phyloP scores from a whole-genome alignment of 2,329 filamentous ascomycete genomes.

The Penicillium brasilianum region DNA sequence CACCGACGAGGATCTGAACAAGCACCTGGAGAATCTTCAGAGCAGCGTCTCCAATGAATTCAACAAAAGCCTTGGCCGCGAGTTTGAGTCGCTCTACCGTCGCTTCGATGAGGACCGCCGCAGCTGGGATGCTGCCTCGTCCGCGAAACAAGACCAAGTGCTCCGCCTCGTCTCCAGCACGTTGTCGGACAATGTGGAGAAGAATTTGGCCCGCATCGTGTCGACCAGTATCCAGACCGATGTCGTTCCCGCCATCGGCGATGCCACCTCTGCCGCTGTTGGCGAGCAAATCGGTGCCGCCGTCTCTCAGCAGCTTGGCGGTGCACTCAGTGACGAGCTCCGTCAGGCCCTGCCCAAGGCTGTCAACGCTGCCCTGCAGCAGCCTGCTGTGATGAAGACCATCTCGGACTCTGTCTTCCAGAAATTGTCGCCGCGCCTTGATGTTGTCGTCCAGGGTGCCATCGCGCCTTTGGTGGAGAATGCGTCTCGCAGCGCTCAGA shows the following conservation, averaged over 20 bases:
- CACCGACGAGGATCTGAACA: conserved; percentile 64
- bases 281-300: conserved; percentile 72
- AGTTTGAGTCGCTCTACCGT: conserved; percentile 62
- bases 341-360: conserved; percentile 70
- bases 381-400: conserved; percentile 71
- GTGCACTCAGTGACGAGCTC: conserved; percentile 73
- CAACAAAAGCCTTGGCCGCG: conserved; percentile 52
- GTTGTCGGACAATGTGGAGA: conserved; percentile 72
- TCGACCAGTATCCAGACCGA: conserved; percentile 74
- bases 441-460: conserved; percentile 67
- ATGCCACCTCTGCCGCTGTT: conserved; percentile 69
- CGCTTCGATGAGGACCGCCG: conserved; percentile 73
- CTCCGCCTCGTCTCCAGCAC: conserved; percentile 71
- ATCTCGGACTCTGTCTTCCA: conserved; percentile 74
- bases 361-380: conserved; percentile 71
- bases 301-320: conserved; percentile 69
- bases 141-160: conserved; percentile 71
- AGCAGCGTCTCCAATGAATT: conserved; percentile 55
- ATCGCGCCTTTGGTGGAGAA: conserved; percentile 70
- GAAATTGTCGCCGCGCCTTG: conserved; percentile 69
- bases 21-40: conserved; percentile 63
- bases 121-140: conserved; percentile 64
- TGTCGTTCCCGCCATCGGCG: conserved; percentile 75
- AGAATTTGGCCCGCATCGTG: conserved; percentile 77
- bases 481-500: conserved; percentile 70